Percentiles rank a stretch among this genome's conserved stretches.
These are phyloP conservation scores for Colletotrichum salicis DNA, from an alignment of 2,329 filamentous ascomycete genomes.

Conservation along the genomic window DNA sequence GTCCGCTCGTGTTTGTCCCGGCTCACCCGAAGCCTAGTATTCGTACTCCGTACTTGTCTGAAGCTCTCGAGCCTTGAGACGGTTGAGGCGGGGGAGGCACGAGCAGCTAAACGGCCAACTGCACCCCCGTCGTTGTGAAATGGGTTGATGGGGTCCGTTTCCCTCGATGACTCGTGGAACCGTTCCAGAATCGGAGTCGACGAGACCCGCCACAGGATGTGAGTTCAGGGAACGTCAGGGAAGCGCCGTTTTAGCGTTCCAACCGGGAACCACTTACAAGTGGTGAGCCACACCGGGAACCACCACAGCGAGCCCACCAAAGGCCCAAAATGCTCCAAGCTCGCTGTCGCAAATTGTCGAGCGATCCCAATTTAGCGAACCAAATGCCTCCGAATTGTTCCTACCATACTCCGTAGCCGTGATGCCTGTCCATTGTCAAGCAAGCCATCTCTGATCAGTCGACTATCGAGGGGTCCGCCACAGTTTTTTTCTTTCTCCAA, in stretches of 20 bases:
- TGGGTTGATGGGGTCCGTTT: conserved; percentile 9
- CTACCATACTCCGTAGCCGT: neutral
- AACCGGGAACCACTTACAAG: neutral
- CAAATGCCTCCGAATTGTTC: neutral
- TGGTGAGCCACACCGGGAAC: neutral
- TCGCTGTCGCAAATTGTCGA: conserved; percentile 1
- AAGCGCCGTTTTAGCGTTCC: conserved; percentile 4
- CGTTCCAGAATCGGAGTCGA: conserved; percentile 34
- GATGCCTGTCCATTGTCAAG: neutral
- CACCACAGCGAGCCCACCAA: neutral
- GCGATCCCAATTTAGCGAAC: neutral
- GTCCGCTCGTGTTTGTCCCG: neutral
- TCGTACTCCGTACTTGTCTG: too few species aligned
- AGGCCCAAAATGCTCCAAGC: conserved; percentile 1
- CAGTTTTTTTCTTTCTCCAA: neutral
- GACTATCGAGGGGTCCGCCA: neutral
- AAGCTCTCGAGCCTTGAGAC: neutral
- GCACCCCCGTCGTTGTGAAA: conserved; percentile 6
- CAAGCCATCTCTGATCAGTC: neutral
- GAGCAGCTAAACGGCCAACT: neutral
- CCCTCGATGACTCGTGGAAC: conserved; percentile 27
- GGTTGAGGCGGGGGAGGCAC: neutral
- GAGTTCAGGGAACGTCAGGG: conserved; percentile 15
- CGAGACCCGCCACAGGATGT: conserved; percentile 10
- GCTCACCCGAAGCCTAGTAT: neutral